Evolutionary conservation across 1,284 basidiomycete genomes (phyloP).

Genomic region (Tilletiaria anomala): DNA sequence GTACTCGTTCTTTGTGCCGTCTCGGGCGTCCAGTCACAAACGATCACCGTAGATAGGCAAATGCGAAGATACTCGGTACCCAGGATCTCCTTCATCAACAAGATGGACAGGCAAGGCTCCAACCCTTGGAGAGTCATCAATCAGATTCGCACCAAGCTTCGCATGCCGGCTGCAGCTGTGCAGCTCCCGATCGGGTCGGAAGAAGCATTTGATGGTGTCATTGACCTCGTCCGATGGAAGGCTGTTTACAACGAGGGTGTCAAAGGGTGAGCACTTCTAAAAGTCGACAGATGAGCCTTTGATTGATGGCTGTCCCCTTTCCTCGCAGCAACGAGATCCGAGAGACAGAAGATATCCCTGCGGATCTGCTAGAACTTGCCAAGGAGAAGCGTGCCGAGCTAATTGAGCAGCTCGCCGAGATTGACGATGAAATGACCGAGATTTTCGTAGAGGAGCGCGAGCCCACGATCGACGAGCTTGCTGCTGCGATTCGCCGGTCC

Average conservation of each 20-base stretch:
- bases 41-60: conserved; percentile 95
- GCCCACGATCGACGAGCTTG: conserved; percentile 51
- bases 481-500: conserved; percentile 68
- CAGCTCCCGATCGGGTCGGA: conserved; percentile 91
- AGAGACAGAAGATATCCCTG: conserved; percentile 80
- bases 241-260: conserved; percentile 84
- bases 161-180: conserved; percentile 84
- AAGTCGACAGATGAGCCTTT: neutral
- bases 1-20: conserved; percentile 93
- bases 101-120: conserved; percentile 96
- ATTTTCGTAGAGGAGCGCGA: conserved; percentile 60
- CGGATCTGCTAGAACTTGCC: conserved; percentile 45
- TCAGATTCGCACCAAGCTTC: conserved; percentile 82
- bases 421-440: conserved; percentile 86
- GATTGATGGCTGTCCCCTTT: neutral
- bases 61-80: conserved; percentile 93
- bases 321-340: conserved; percentile 55
- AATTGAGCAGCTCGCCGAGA: conserved; percentile 87
- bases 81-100: conserved; percentile 92
- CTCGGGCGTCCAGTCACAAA: conserved; percentile 92
- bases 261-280: conserved; percentile 57
- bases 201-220: conserved; percentile 71
- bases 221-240: conserved; percentile 90
- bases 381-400: conserved; percentile 52
- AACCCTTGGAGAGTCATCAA: conserved; percentile 91